Conservation (phyloP, 129 eudicot species). For the Flaveria linearis region DNA sequence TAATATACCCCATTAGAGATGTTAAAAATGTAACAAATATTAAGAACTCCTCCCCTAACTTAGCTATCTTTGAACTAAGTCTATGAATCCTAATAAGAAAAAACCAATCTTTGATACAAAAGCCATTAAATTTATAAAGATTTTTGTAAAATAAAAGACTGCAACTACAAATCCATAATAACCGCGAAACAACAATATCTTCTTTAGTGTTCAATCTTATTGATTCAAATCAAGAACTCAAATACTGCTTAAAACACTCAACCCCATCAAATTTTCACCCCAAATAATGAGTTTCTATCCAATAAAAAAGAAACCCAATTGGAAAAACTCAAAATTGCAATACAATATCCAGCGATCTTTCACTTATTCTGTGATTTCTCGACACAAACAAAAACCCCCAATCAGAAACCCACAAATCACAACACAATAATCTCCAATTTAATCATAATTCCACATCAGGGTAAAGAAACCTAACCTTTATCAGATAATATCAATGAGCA, state of each 20-base stretch:
- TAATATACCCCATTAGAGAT: not conserved
- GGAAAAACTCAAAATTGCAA: slow-evolving; percentile 6
- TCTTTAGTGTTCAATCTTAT: not conserved
- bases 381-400: slow-evolving; percentile 19
- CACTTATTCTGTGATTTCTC: not conserved
- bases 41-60: not conserved
- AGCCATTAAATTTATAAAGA: not conserved
- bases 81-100: not conserved
- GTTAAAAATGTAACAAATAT: not conserved
- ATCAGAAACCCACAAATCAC: not conserved
- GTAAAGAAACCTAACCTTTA: slow-evolving; percentile 21
- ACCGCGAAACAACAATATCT: slow-evolving; percentile 14
- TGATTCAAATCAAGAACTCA: slow-evolving; percentile 17
- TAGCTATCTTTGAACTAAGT: too few species aligned
- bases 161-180: not conserved
- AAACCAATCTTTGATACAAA: too few species aligned
- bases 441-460: too few species aligned
- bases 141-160: not conserved
- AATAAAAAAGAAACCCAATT: slow-evolving; percentile 16
- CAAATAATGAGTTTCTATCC: not conserved
- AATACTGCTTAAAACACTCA: slow-evolving; percentile 5
- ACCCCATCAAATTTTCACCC: not conserved
- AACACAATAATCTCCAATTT: too few species aligned
- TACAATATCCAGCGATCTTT: not conserved
- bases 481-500: slow-evolving; percentile 20